Evolutionary conservation across 805 yeast species (phyloP).

Genomic region (Komagataella kurtzmanii): DNA sequence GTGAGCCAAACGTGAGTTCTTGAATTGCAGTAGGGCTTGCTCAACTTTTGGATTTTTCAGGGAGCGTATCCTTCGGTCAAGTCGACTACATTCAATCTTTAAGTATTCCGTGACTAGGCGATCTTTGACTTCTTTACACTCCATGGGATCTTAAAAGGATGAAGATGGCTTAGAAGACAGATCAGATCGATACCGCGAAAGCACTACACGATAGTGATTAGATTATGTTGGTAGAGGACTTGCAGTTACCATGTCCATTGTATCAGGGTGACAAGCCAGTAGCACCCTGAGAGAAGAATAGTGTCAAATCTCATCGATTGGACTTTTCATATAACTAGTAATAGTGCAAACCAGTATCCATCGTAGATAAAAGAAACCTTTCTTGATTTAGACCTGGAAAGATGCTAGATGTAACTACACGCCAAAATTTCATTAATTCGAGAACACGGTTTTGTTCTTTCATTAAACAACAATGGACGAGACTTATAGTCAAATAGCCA

Average conservation of each 20-base stretch:
- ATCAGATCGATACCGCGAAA: neutral
- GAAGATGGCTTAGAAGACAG: neutral
- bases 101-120: neutral
- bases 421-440: neutral
- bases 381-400: too few relatives aligned
- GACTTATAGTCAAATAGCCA: neutral
- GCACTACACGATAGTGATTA: neutral
- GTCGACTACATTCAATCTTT: neutral
- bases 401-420: neutral
- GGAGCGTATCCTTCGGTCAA: neutral
- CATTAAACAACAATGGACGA: neutral
- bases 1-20: neutral
- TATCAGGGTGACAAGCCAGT: too few relatives aligned
- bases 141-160: neutral
- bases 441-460: neutral
- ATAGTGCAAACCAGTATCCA: too few relatives aligned
- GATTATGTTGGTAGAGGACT: too few relatives aligned
- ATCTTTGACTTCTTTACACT: neutral
- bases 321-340: too few relatives aligned
- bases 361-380: too few relatives aligned
- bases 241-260: too few relatives aligned
- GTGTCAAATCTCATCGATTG: too few relatives aligned
- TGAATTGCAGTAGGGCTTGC: neutral
- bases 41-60: neutral
- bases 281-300: too few relatives aligned